Base-by-base conservation (phyloP, 1,284 basidiomycete genomes). In the Tylopilus sp. region DNA sequence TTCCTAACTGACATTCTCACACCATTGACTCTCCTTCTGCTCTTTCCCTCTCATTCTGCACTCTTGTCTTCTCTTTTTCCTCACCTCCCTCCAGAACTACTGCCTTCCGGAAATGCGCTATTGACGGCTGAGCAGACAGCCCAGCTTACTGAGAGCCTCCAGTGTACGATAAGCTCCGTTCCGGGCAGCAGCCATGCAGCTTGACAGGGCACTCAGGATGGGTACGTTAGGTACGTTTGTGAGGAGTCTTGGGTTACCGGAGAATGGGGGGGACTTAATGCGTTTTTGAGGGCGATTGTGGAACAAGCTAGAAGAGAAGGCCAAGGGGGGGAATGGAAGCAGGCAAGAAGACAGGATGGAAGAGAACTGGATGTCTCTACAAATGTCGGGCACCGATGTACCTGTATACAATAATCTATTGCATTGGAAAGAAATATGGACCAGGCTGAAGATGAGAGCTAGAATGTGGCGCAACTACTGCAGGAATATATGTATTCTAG, bases 121-220 rank as follows among this genome's bases (percentile, higher is more conserved):
- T 21, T 71, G 55, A 78, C 76, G 8, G 67, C 75, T 2, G 68
- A 79, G 4, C 75, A 77, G 59, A 75, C 67, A 4, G 68, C 68
- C 6, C 75, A 75, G 39, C 89, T 88, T 4, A 82, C 86, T 6
- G 91, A 93, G 67, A 87, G 82, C 17, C 80, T 94, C 6, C 84
- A 85, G 61, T 83, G 82, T 31, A 85, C 89, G 71, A 84, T 87
- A 63, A 80, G 82, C 55, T 2, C 89, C 87, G 67, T 90, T 90
- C 77, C 86, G 87, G 53, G 76, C 82, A 4, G 85, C 86, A 29
- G 91, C 93, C 23, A 80, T 86, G 5, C 90, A 85, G 74, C 86
- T 94, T 54, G 93, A 94, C 76, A 88, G 90, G 75, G 93, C 91
- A 21, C 82, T 94, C 56, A 84, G 89, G 58, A 94, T 92, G 0